phyloP scores from a whole-genome alignment of 305 asterid genomes.

The Striga hermonthica region DNA sequence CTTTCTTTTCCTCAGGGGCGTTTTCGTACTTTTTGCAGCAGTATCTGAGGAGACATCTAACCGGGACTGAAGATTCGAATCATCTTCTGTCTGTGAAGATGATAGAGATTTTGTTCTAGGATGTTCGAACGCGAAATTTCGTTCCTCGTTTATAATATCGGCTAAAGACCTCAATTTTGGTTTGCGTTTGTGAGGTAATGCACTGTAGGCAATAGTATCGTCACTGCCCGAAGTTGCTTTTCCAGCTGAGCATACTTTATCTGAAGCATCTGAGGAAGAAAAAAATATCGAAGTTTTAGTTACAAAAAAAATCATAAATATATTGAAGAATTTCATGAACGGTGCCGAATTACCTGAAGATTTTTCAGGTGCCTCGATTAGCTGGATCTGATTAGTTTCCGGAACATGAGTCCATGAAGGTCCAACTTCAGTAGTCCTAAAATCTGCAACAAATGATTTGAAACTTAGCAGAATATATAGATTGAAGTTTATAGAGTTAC shows the following conservation, averaged over 20 bases:
- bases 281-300: no score
- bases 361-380: slow-evolving; percentile 16
- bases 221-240: slow-evolving; percentile 37
- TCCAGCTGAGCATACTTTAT: not conserved
- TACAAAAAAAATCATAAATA: not conserved
- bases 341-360: slow-evolving; percentile 32
- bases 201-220: slow-evolving; percentile 21
- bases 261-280: no score
- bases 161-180: slow-evolving; percentile 45
- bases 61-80: slow-evolving; percentile 23
- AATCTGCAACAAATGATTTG: not conserved
- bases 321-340: not conserved
- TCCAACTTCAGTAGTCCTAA: not conserved
- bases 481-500: not conserved
- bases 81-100: slow-evolving; percentile 31
- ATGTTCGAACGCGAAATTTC: slow-evolving; percentile 24
- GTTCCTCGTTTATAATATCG: slow-evolving; percentile 41
- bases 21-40: slow-evolving; percentile 22
- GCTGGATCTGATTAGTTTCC: slow-evolving; percentile 25
- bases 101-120: slow-evolving; percentile 10
- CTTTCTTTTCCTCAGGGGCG: slow-evolving; percentile 37
- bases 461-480: not conserved
- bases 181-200: slow-evolving; percentile 35
- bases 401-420: slow-evolving; percentile 16
- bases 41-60: slow-evolving; percentile 21